Evolutionary conservation across 495 filamentous ascomycete species (phyloP), one percentile per base, ranked within the genome.

Genomic region (Penicillium lividum): DNA sequence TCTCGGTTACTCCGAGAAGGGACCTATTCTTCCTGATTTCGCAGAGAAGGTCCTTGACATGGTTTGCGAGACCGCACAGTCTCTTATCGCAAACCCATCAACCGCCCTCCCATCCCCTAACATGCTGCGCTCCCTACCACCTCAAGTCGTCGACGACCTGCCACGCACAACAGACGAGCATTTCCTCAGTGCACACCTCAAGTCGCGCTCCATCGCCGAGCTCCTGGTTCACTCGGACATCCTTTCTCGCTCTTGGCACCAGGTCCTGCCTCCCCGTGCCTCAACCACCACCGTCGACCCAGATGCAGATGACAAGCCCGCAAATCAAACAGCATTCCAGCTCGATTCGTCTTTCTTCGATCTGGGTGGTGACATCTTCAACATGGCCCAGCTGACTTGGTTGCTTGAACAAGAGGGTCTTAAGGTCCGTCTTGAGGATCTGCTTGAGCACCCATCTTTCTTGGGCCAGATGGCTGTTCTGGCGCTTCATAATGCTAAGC

Each of bases 361-460:
- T 3, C 72, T 80, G 1, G 81, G 81, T 10, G 81, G 81, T 13
- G 81, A 84, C 56, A 71, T 83, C 40, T 75, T 82, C 66, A 77
- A 72, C 25, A 71, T 84, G 50, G 81, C 78, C 1, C 77, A 79
- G 50, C 64, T 83, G 13, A 69, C 71, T 16, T 75, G 73, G 64
- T 66, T 82, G 4, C 67, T 84, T 0, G 75, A 80, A 43, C 72
- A 80, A 54, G 77, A 82, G 52, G 77, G 78, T n/a, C 70, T 80
- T 46, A 70, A 73, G 42, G 68, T 82, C 8, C 70, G 75, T 5
- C 67, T 84, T 0, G 81, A 83, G 58, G 79, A 83, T 59, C 66
- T 82, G 46, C 73, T 83, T 16, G 70, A 75, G 15, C 73, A 80
- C 51, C 71, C 79, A 0, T 77, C 77, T 10, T 77, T 82, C 69